Conservation (phyloP, 768 basidiomycete genomes). For the Lanmaoa rubissima region DNA sequence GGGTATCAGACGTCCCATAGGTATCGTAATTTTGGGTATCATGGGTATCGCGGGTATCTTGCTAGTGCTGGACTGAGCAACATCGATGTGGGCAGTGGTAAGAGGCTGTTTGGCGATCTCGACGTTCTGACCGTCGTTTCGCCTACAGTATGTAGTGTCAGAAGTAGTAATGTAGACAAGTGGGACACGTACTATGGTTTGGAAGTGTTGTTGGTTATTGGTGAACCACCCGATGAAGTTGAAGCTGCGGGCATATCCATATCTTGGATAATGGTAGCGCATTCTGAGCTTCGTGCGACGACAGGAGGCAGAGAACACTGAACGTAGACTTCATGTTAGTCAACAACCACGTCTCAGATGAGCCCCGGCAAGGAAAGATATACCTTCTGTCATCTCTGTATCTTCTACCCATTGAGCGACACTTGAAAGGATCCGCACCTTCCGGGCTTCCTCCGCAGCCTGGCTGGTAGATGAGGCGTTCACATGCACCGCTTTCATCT, state of each 20-base stretch:
- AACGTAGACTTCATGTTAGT: background rate
- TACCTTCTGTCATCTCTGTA: conserved; percentile 8
- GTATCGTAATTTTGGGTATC: conserved; percentile 3
- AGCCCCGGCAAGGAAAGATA: background rate
- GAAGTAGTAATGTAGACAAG: background rate
- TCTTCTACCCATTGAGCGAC: background rate
- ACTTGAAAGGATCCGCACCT: background rate
- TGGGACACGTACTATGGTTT: conserved; percentile 5
- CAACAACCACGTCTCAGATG: background rate
- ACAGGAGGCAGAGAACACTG: background rate
- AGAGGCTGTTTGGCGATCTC: background rate
- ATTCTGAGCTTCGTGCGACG: background rate
- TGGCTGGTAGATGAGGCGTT: background rate
- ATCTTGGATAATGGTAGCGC: background rate
- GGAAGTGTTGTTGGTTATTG: background rate
- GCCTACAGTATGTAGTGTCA: background rate
- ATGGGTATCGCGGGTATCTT: conserved; percentile 4
- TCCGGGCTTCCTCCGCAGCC: background rate
- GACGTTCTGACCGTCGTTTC: background rate
- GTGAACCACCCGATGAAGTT: background rate
- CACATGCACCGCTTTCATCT: background rate
- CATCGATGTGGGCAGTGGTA: background rate
- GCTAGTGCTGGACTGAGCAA: conserved; percentile 6
- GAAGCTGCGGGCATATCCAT: background rate
- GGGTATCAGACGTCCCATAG: conserved; percentile 1